Evolutionary conservation across 805 yeast genomes (phyloP).

Genomic region (Yarrowia phangngaensis): DNA sequence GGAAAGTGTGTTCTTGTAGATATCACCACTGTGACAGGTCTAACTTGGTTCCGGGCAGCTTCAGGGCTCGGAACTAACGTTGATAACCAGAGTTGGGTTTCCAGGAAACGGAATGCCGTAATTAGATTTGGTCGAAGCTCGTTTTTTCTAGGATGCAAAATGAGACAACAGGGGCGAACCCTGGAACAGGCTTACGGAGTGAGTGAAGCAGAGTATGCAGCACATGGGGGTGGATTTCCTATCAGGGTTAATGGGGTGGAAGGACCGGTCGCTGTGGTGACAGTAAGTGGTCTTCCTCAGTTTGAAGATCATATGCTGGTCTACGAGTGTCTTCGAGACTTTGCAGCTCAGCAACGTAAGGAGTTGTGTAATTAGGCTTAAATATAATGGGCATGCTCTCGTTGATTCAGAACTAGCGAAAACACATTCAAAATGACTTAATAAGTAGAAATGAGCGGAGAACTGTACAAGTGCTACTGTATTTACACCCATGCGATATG

Average conservation of each 20-base stretch:
- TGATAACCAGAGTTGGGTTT: constrained; percentile 37
- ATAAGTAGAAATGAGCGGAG: too few relatives aligned
- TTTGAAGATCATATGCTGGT: constrained; percentile 35
- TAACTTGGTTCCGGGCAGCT: constrained; percentile 35
- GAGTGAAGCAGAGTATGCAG: constrained; percentile 32
- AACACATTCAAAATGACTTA: too few relatives aligned
- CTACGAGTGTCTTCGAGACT: constrained; percentile 41
- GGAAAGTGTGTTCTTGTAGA: constrained; percentile 34
- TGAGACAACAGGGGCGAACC: constrained; percentile 31
- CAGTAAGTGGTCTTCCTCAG: constrained; percentile 37
- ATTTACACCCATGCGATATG: too few relatives aligned
- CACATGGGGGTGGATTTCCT: constrained; percentile 39
- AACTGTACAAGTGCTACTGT: too few relatives aligned
- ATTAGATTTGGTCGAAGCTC: constrained; percentile 35
- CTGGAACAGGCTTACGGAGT: constrained; percentile 31
- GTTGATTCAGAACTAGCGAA: neutral
- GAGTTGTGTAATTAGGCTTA: constrained; percentile 39
- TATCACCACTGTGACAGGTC: constrained; percentile 33
- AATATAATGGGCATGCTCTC: neutral
- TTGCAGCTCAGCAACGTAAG: constrained; percentile 20
- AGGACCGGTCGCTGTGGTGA: constrained; percentile 36
- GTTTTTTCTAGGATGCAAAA: constrained; percentile 35
- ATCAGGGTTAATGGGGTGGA: constrained; percentile 37
- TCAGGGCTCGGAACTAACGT: constrained; percentile 36
- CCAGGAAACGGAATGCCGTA: constrained; percentile 35